Conservation (phyloP, 179 eudicot species). For the Silene noctiflora region DNA sequence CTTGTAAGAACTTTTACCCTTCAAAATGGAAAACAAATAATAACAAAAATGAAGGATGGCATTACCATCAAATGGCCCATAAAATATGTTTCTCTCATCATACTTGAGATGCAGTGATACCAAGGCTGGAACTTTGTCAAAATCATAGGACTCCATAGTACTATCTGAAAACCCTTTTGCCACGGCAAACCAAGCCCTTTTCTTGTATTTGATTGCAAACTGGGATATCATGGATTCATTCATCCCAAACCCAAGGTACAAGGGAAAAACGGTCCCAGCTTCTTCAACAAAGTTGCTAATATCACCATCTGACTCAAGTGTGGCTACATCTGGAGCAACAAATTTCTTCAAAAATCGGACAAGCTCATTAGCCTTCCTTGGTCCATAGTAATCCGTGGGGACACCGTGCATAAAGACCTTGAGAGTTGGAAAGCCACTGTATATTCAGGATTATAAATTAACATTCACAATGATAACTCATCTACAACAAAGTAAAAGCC, state of each 20-base stretch:
- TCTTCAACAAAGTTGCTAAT: conserved; percentile 57
- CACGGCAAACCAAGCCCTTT: conserved; percentile 92
- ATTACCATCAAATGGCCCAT: conserved; percentile 96
- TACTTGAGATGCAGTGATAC: conserved; percentile 61
- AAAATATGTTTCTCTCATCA: conserved; percentile 61
- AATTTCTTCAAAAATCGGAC: conserved; percentile 69
- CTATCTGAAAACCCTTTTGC: conserved; percentile 83
- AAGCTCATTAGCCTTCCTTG: conserved; percentile 70
- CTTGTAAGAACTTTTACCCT: not conserved
- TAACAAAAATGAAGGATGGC: conserved; percentile 12
- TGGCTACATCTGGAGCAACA: conserved; percentile 80
- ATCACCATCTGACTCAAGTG: conserved; percentile 68
- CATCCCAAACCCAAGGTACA: conserved; percentile 82
- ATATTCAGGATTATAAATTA: conserved; percentile 5
- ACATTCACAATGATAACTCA: not conserved
- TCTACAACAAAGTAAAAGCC: not conserved
- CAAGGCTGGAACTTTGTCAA: conserved; percentile 90
- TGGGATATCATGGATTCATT: conserved; percentile 60
- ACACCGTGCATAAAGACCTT: conserved; percentile 82
- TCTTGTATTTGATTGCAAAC: conserved; percentile 71
- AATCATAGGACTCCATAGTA: conserved; percentile 65
- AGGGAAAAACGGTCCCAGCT: conserved; percentile 68
- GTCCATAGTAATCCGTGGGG: conserved; percentile 80
- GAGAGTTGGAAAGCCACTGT: conserved; percentile 91
- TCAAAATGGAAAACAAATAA: not conserved